These are phyloP conservation scores for Globisporangium emineosum DNA, from an alignment of 352 stramenopile genomes.

Conservation along the genomic window DNA sequence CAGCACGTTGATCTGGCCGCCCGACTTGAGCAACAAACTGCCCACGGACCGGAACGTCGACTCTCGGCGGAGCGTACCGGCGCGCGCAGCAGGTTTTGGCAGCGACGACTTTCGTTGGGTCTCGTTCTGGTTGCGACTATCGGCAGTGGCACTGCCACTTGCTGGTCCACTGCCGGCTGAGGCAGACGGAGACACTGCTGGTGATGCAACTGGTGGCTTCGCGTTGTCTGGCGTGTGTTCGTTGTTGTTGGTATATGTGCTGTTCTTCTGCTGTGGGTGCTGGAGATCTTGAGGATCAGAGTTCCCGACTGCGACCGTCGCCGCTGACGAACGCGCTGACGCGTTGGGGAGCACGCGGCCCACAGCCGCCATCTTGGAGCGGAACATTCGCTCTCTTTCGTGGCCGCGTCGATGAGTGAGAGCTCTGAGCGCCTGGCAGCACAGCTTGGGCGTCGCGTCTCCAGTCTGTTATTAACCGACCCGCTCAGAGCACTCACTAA, in stretches of 20 bases:
- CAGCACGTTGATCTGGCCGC: conserved; percentile 51
- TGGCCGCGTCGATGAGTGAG: neutral
- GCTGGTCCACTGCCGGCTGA: no score
- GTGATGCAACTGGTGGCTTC: neutral
- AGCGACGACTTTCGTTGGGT: neutral
- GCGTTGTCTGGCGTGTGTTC: neutral
- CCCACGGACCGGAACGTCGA: conserved; percentile 26
- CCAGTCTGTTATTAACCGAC: neutral
- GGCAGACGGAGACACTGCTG: neutral
- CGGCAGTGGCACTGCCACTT: neutral
- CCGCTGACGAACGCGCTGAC: neutral
- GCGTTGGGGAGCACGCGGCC: conserved; percentile 13
- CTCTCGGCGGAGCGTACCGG: conserved; percentile 13
- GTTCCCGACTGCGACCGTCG: neutral
- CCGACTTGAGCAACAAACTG: conserved; percentile 23
- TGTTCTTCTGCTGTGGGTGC: no score
- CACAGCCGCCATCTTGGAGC: neutral
- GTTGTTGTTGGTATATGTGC: neutral
- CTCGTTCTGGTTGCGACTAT: neutral
- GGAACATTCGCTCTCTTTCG: conserved; percentile 7
- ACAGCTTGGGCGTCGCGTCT: neutral
- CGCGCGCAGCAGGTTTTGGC: neutral
- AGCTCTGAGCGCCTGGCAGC: neutral
- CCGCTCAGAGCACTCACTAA: neutral
- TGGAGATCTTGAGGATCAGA: no score